Evolutionary conservation across 345 rosid genomes (phyloP), one percentile per base, ranked within the genome.

Genomic region (Moringa oleifera): DNA sequence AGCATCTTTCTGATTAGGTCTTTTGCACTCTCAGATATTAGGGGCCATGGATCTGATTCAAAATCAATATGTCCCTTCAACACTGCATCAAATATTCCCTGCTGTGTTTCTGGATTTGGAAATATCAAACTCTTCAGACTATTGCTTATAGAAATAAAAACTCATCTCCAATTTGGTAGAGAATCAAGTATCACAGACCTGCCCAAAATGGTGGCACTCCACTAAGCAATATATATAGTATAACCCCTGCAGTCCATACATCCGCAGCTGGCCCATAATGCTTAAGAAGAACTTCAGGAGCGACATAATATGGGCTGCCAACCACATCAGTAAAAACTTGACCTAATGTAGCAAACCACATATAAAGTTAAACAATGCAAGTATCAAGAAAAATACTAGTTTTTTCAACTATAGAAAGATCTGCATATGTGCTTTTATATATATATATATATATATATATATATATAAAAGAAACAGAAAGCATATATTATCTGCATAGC

Each of bases 151-250:
- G 23, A 63, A 63, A 20, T 46, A 36, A 46, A 58, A 47, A 19
- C 21, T 53, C 9, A 37, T 56, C 9, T 21, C n/a, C 8, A 51
- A 13, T 13, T 13, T 12, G 24, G 4, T 13, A 55, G 25, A 10
- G 19, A 5, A 13, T 21, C 36, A 59, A 41, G 36, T 18, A 20
- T 53, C 25, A 66, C 73, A 25, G 75, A 93, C 99, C 99, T 75
- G 99, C 99, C 97, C 99, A 93, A 73, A 92, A 93, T 50, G 98
- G 98, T 20, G 98, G 98, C 68, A 93, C 98, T 47, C 98, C 98
- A 73, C 98, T 90, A 63, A 93, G 81, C 85, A 93, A 77, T 71
- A 93, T 93, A 66, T 93, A 93, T 67, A 93, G 69, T 71, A 93
- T 93, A 73, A 93, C 91, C 61, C 98, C 98, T 33, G 97, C 97